Evolutionary conservation across 805 yeast genomes (phyloP), one percentile per base, ranked within the genome.

Genomic region (Blastobotrys attinorum): DNA sequence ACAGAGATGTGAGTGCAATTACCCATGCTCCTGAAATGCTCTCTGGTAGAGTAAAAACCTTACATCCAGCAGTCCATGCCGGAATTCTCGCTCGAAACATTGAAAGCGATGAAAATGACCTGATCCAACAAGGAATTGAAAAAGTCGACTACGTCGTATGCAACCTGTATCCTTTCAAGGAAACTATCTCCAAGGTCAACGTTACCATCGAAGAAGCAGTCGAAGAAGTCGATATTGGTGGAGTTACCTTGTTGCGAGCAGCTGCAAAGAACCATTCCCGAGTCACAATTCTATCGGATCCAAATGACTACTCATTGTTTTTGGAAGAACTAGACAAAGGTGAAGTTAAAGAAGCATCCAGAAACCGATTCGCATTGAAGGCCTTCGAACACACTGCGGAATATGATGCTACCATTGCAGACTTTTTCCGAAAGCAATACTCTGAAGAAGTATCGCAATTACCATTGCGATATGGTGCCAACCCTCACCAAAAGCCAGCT

Each of bases 11-110:
- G 33, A 81, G 94, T 33, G 64, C 92, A 47, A 87, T 92, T 64
- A 92, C 98, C 31, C 96, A 92, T 61, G 97, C 97, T 33, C 98
- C 98, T 42, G 98, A 92, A 69, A 92, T 92, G 96, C 75, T 92
- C 55, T 96, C 97, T 51, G 98, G 98, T 52, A 79, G 98, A 69
- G 98, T 92, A 57, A 92, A 92, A 73, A 92, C 98, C 47, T 74
- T 92, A 58, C 98, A 92, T 65, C 98, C 98, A 33, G 98, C 97
- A 23, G 96, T 92, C 49, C 98, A 92, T 65, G 98, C 96, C 58
- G 70, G 71, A 61, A 92, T 92, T 59, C 76, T 92, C 55, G 97
- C 98, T 42, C 80, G 97, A 71, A 78, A 92, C 69, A 75, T 87
- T 64, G 95, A 84, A 56, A 72, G 83, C 51, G 98, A 92, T 67